Evolutionary conservation across 2,329 filamentous ascomycete species (phyloP), one percentile per base, ranked within the genome.

Genomic region (Claviceps fusiformis): DNA sequence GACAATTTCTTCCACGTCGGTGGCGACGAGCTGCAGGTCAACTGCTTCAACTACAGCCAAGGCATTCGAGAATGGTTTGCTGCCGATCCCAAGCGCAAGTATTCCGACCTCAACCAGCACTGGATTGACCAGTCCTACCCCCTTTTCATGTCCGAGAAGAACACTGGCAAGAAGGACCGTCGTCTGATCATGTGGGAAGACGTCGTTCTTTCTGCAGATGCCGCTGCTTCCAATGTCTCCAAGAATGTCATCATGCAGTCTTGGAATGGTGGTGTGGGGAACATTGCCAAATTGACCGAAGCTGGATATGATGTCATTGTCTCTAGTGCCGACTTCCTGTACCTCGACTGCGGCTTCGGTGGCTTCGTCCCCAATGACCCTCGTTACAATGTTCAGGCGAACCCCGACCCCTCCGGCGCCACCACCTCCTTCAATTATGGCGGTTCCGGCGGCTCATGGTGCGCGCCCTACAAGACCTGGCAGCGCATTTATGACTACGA

Each of bases 401-500:
- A 81, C 63, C 77, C 78, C 0, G 71, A 75, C 57, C 66, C 70
- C 7, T 52, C 55, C 0, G 57, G 54, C 13, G 62, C 62, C 19
- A 64, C 62, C 0, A 64, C 71, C 4, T 78, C 69, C 61, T 80
- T 79, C 72, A 80, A 81, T 70, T 81, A 75, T 62, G 70, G 69
- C n/a, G 78, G 73, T 48, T 59, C 55, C 27, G 77, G 78, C 44
- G 78, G 77, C 19, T 77, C 74, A n/a, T 81, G 77, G 77, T 81
- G 78, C 61, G 74, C 72, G 0, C 78, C 78, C 0, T 81, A 80
- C 70, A 81, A 81, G 64, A 79, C 76, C 24, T 81, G 77, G 77
- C 78, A 80, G 63, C 76, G 77, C 51, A 79, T 81, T 65, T 81
- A 81, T 66, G 70, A 78, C 69, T 80, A 74, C 63, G 77, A 81